Percentiles rank a stretch among this genome's conserved stretches.
Evolutionary conservation across 202 grass and related monocot genomes (phyloP).

Genomic region (Carex arenaria): DNA sequence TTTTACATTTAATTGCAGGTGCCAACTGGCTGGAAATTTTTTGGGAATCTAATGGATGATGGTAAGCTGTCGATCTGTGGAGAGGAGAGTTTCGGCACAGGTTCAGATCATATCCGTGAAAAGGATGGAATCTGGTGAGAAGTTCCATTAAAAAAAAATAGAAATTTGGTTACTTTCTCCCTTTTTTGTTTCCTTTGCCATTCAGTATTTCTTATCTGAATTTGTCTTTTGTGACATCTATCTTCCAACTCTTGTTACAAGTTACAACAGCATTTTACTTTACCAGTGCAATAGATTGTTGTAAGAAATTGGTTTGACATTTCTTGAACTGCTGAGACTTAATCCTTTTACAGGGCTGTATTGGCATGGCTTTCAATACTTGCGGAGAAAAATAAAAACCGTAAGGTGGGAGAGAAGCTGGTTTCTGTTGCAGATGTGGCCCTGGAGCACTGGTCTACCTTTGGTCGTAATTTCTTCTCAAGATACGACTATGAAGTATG

Average conservation of each 20-base stretch:
- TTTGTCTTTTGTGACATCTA: not conserved
- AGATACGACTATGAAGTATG: slow-evolving; percentile 94
- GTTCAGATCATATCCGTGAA: slow-evolving; percentile 93
- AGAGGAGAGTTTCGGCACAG: slow-evolving; percentile 93
- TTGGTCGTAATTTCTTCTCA: slow-evolving; percentile 90
- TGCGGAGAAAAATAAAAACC: slow-evolving; percentile 67
- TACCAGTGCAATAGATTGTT: not conserved
- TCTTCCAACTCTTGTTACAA: not conserved
- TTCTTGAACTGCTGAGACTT: not conserved
- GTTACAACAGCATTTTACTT: not conserved
- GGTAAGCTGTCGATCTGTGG: slow-evolving; percentile 88
- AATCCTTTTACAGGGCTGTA: slow-evolving; percentile 65
- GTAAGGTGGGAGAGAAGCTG: slow-evolving; percentile 65
- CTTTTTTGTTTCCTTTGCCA: slow-evolving; percentile 1
- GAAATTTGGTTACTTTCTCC: not conserved
- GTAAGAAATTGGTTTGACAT: not conserved
- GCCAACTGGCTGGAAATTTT: slow-evolving; percentile 98
- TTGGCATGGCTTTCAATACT: slow-evolving; percentile 89
- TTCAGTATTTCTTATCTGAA: not conserved
- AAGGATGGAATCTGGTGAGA: slow-evolving; percentile 95
- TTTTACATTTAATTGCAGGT: slow-evolving; percentile 47
- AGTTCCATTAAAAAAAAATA: not conserved
- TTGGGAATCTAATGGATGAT: slow-evolving; percentile 88
- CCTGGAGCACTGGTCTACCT: slow-evolving; percentile 82
- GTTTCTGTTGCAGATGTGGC: slow-evolving; percentile 85